Evolutionary conservation across 2,329 filamentous ascomycete genomes (phyloP).

Genomic region (Fusarium pseudograminearum): DNA sequence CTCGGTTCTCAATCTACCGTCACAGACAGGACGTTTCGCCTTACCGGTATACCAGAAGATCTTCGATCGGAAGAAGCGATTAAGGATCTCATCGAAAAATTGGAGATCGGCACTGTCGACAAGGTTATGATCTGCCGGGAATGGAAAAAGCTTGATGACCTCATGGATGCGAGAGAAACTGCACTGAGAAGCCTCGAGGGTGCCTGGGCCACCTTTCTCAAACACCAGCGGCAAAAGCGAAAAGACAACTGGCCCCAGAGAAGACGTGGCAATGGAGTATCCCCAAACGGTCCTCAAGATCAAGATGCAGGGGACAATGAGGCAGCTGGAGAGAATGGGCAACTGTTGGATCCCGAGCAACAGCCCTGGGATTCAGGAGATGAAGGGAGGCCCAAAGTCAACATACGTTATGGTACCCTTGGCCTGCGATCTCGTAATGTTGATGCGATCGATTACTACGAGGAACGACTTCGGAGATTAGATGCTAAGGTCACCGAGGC

Average conservation of each 20-base stretch:
- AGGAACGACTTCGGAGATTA: constrained; percentile 82
- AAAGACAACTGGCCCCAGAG: constrained; percentile 9
- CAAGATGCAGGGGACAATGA: constrained; percentile 54
- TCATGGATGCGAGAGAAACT: constrained; percentile 75
- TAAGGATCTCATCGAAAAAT: constrained; percentile 85
- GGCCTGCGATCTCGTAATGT: constrained; percentile 77
- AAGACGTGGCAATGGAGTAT: constrained; percentile 28
- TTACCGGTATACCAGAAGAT: constrained; percentile 87
- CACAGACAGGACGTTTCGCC: constrained; percentile 90
- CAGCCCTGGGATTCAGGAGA: constrained; percentile 53
- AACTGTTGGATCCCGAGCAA: constrained; percentile 66
- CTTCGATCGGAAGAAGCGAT: constrained; percentile 85
- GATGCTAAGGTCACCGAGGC: constrained; percentile 80
- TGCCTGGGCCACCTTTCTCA: constrained; percentile 78
- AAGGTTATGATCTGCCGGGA: constrained; percentile 87
- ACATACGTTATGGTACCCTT: constrained; percentile 83
- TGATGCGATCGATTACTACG: constrained; percentile 95
- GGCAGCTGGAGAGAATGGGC: constrained; percentile 67
- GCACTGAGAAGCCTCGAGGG: constrained; percentile 81
- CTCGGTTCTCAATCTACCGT: constrained; percentile 94
- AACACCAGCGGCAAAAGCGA: constrained; percentile 42
- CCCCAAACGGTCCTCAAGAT: constrained; percentile 45
- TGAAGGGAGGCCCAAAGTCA: constrained; percentile 72
- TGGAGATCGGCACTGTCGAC: constrained; percentile 91
- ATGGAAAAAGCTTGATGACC: constrained; percentile 83